Evolutionary conservation across 352 stramenopile species (phyloP).

Genomic region (Globisporangium polare): DNA sequence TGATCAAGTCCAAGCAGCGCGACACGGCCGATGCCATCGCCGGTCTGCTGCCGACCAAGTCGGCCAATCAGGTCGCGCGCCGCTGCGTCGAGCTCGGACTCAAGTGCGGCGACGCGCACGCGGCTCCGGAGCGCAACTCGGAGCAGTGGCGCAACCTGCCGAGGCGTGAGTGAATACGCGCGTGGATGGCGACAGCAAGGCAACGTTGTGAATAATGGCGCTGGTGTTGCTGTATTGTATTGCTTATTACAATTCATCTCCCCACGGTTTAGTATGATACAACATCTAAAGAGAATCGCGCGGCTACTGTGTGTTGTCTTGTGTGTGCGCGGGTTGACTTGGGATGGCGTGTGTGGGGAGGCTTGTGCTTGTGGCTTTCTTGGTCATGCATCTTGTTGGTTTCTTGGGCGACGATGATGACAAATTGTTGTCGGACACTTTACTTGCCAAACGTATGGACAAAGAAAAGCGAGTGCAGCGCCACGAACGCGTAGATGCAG

Average conservation of each 20-base stretch:
- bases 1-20: conserved; percentile 36
- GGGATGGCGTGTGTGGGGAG: background rate
- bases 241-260: background rate
- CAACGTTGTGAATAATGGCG: too few relatives aligned
- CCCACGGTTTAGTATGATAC: conserved; percentile 1
- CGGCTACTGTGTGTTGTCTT: too few relatives aligned
- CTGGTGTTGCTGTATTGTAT: background rate
- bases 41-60: conserved; percentile 29
- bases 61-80: conserved; percentile 34
- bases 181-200: background rate
- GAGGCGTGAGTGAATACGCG: background rate
- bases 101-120: conserved; percentile 33
- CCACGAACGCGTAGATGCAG: conserved; percentile 33
- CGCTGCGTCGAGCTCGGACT: conserved; percentile 54
- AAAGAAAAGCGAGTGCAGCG: conserved; percentile 41
- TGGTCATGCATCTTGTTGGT: background rate
- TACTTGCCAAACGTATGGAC: conserved; percentile 48
- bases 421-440: background rate
- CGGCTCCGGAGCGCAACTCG: conserved; percentile 29
- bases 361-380: too few relatives aligned
- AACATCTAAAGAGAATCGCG: conserved; percentile 3
- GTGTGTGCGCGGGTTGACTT: too few relatives aligned
- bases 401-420: background rate
- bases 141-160: conserved; percentile 36
- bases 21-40: conserved; percentile 37